Percentiles rank a stretch among this genome's conserved stretches.
These are phyloP conservation scores for Solanum megistacrolobum DNA, from an alignment of 257 asterid species.

Conservation along the genomic window DNA sequence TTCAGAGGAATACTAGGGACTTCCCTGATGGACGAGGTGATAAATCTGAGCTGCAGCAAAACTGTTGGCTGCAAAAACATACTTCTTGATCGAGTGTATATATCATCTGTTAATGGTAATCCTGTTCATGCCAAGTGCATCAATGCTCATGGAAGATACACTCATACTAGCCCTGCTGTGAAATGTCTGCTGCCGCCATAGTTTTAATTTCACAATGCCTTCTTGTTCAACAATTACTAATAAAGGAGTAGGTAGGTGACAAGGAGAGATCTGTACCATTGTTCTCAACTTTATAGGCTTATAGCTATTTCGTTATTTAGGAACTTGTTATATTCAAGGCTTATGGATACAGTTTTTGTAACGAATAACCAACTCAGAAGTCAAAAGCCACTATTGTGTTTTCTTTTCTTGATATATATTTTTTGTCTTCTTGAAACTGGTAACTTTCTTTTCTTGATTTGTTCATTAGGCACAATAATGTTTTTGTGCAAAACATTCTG, in stretches of 20 bases:
- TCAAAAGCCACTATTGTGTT: not conserved
- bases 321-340: not conserved
- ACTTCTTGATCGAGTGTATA: slow-evolving; percentile 29
- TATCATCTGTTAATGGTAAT: slow-evolving; percentile 17
- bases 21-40: slow-evolving; percentile 30
- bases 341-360: not conserved
- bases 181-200: slow-evolving; percentile 29
- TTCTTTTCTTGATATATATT: not conserved
- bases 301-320: not conserved
- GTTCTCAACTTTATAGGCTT: not conserved
- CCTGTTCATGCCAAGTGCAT: slow-evolving; percentile 29
- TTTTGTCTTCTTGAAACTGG: not conserved
- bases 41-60: slow-evolving; percentile 42
- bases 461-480: not conserved
- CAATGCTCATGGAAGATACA: slow-evolving; percentile 49
- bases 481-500: not conserved
- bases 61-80: slow-evolving; percentile 29
- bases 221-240: not conserved
- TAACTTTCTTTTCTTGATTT: not conserved
- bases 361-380: not conserved
- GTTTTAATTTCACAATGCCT: not conserved
- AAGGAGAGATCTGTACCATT: not conserved
- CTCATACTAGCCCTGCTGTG: slow-evolving; percentile 33
- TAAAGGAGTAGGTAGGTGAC: not conserved
- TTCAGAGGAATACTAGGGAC: slow-evolving; percentile 46